Percentiles rank a stretch among this genome's conserved stretches.
Conservation (phyloP, 768 basidiomycete species). For the Dentipellis sp. region DNA sequence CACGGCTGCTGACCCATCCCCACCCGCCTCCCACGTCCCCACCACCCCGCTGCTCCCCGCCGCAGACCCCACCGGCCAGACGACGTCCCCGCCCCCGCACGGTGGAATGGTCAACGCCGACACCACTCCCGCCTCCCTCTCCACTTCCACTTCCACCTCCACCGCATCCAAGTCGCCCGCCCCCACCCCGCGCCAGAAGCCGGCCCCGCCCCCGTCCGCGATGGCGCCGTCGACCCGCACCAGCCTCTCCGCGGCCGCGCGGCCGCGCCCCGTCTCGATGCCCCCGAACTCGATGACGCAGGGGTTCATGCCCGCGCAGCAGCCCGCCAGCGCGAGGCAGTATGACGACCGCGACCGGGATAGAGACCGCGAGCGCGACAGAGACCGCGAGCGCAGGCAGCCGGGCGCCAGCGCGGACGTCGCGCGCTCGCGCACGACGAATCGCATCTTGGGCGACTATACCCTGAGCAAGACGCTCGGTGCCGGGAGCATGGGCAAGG, state of each 20-base stretch:
- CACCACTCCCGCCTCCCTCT: conserved; percentile 30
- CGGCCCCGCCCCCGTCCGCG: conserved; percentile 18
- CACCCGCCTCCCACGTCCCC: conserved; percentile 26
- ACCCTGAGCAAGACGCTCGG: conserved; percentile 94
- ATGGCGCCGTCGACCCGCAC: conserved; percentile 10
- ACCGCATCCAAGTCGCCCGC: conserved; percentile 10
- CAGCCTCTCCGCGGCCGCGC: conserved; percentile 17
- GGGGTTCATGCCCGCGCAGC: conserved; percentile 11
- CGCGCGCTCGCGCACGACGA: conserved; percentile 22
- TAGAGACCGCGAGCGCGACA: conserved; percentile 15
- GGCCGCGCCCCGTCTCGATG: conserved; percentile 65
- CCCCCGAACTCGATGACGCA: conserved; percentile 49
- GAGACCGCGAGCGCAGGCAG: conserved; percentile 3
- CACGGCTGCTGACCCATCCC: conserved; percentile 34
- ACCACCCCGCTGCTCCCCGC: neutral
- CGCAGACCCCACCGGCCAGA: conserved; percentile 16
- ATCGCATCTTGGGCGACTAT: conserved; percentile 83
- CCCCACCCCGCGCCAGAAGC: conserved; percentile 6
- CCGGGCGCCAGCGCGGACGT: conserved; percentile 11
- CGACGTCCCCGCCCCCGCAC: conserved; percentile 38
- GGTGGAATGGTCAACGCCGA: conserved; percentile 46
- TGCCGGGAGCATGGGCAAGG: conserved; percentile 98
- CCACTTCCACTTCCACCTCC: conserved; percentile 12
- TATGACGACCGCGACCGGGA: conserved; percentile 17
- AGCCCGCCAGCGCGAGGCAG: conserved; percentile 8